Conservation (phyloP, 2,329 filamentous ascomycete genomes). For the Aureobasidium leucospermi region DNA sequence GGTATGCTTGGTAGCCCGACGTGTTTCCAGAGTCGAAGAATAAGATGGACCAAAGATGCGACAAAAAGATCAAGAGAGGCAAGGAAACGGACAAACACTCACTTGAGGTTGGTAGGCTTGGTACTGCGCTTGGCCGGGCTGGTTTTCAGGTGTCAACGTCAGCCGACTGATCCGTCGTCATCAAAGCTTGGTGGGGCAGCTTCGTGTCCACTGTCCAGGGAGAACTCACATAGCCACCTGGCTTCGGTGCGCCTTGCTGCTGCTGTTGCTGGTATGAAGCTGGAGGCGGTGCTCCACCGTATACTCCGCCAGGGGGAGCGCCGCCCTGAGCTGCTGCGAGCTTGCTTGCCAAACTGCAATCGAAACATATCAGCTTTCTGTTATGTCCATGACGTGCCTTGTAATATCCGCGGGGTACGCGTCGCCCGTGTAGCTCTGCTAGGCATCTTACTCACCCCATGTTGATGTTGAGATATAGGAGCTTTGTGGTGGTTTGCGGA, state of each 20-base stretch:
- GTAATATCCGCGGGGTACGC: not conserved
- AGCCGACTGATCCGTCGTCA: constrained; percentile 15
- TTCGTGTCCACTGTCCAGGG: not conserved
- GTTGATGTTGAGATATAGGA: not conserved
- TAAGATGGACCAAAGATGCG: constrained; percentile 4
- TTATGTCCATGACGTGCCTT: not conserved
- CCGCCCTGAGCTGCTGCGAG: constrained; percentile 37
- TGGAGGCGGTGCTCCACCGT: constrained; percentile 24
- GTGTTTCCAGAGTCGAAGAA: constrained; percentile 1
- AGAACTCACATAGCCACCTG: constrained; percentile 48
- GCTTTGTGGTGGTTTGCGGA: not conserved
- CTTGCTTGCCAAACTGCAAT: constrained; percentile 31
- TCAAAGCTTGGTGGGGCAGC: constrained; percentile 15
- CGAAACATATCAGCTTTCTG: not conserved
- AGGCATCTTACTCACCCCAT: constrained; percentile 5
- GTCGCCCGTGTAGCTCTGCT: not conserved
- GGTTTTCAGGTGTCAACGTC: constrained; percentile 18
- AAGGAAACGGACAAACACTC: constrained; percentile 18
- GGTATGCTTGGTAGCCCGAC: constrained; percentile 15
- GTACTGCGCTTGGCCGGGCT: constrained; percentile 39
- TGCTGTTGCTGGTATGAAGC: constrained; percentile 20
- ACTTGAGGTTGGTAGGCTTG: constrained; percentile 39
- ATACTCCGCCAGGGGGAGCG: constrained; percentile 24
- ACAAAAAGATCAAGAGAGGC: constrained; percentile 20
- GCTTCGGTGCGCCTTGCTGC: constrained; percentile 17